Evolutionary conservation across 2,329 filamentous ascomycete species (phyloP).

Genomic region (Trichoderma brevicompactum): DNA sequence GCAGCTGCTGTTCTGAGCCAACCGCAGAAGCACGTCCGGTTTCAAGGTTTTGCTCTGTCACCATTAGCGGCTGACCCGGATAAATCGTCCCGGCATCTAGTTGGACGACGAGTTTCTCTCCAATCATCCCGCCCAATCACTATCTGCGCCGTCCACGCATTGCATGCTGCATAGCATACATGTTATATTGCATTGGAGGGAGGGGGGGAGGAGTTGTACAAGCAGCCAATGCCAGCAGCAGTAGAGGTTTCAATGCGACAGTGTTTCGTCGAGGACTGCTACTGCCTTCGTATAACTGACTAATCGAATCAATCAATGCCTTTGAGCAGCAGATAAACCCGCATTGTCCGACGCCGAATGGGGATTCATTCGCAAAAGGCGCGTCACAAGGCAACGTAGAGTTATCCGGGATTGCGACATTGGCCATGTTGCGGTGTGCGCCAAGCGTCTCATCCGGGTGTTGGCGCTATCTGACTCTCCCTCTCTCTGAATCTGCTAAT

Average conservation of each 20-base stretch:
- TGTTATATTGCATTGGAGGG: neutral
- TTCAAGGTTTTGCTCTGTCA: slow-evolving; percentile 16
- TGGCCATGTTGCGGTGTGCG: slow-evolving; percentile 1
- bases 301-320: neutral
- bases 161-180: neutral
- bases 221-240: too few relatives aligned
- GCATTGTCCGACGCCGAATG: neutral
- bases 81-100: slow-evolving; percentile 17
- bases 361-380: too few relatives aligned
- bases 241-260: too few relatives aligned
- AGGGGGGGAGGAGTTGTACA: too few relatives aligned
- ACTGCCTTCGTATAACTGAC: neutral
- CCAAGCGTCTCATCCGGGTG: neutral
- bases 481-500: neutral
- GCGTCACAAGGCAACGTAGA: neutral
- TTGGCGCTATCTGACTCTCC: neutral
- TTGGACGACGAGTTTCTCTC: neutral
- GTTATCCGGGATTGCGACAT: slow-evolving; percentile 8
- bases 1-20: slow-evolving; percentile 27
- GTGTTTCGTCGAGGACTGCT: too few relatives aligned
- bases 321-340: slow-evolving; percentile 3
- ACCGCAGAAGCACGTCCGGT: slow-evolving; percentile 29
- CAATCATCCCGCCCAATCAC: slow-evolving; percentile 5
- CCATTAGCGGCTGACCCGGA: slow-evolving; percentile 24
- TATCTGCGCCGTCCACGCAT: neutral